Conservation (phyloP, 306 rosid genomes). For the Castanea crenata region DNA sequence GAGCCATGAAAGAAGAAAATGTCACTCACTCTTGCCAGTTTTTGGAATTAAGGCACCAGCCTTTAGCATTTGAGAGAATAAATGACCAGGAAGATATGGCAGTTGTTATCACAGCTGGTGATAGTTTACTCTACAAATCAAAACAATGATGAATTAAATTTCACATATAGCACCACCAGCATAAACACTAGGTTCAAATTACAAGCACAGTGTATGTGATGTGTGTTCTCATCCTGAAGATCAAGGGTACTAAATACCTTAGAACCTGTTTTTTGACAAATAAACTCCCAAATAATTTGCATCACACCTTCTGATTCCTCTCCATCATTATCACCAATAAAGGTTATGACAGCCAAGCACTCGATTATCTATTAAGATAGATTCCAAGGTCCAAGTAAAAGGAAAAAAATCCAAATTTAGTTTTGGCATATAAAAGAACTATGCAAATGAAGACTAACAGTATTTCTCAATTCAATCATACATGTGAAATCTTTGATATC, state of each 20-base stretch:
- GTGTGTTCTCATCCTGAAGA: not conserved
- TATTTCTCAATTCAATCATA: not conserved
- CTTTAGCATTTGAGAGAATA: conserved; percentile 28
- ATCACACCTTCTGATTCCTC: conserved; percentile 32
- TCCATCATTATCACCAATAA: conserved; percentile 24
- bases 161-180: not conserved
- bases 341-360: conserved; percentile 35
- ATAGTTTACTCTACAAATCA: conserved; percentile 21
- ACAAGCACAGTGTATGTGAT: not conserved
- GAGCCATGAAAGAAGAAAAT: not conserved
- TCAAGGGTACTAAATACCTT: conserved; percentile 15
- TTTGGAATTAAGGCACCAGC: conserved; percentile 24
- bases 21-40: conserved; percentile 34
- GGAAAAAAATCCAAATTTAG: not conserved
- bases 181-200: not conserved
- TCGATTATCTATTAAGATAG: conserved; percentile 7
- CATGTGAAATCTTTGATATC: not conserved
- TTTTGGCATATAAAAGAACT: too few species aligned
- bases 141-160: not conserved
- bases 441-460: too few species aligned
- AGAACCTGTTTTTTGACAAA: conserved; percentile 10
- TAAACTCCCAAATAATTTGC: conserved; percentile 34
- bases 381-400: not conserved
- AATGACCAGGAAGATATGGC: conserved; percentile 40
- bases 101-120: conserved; percentile 16